These are phyloP conservation scores for Penicillium hordei DNA, from an alignment of 2,329 filamentous ascomycete genomes.

Conservation along the genomic window DNA sequence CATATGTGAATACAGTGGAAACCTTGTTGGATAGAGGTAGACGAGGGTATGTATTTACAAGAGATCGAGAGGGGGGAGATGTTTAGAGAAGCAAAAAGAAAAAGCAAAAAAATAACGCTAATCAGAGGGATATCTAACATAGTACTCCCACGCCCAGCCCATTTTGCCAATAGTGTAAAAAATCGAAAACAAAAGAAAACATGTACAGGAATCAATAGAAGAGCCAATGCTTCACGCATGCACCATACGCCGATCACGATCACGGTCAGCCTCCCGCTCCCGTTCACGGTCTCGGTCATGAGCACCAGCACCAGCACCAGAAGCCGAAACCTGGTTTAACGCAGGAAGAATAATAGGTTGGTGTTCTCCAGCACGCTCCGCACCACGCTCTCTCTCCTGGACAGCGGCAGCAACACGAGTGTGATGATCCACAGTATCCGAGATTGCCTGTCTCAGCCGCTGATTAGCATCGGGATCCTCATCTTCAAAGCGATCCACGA, in stretches of 20 bases:
- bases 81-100: neutral
- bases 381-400: slow-evolving; percentile 30
- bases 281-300: slow-evolving; percentile 16
- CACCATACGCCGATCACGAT: slow-evolving; percentile 33
- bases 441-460: slow-evolving; percentile 44
- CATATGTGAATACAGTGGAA: neutral
- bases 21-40: neutral
- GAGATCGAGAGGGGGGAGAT: neutral
- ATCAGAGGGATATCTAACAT: slow-evolving; percentile 10
- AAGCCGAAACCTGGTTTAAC: neutral
- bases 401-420: slow-evolving; percentile 36
- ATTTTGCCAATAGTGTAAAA: slow-evolving; percentile 16
- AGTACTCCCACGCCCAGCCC: slow-evolving; percentile 12
- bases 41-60: neutral
- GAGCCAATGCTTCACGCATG: slow-evolving; percentile 15
- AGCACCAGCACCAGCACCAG: neutral
- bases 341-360: neutral
- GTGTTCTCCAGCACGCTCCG: slow-evolving; percentile 20
- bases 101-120: neutral
- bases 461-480: slow-evolving; percentile 43
- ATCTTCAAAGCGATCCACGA: slow-evolving; percentile 24
- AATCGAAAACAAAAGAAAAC: slow-evolving; percentile 2
- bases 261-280: slow-evolving; percentile 22
- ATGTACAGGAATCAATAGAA: slow-evolving; percentile 11
- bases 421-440: slow-evolving; percentile 45